Base-by-base conservation (phyloP, 495 filamentous ascomycete genomes). In the Lentithecium fluviatile region DNA sequence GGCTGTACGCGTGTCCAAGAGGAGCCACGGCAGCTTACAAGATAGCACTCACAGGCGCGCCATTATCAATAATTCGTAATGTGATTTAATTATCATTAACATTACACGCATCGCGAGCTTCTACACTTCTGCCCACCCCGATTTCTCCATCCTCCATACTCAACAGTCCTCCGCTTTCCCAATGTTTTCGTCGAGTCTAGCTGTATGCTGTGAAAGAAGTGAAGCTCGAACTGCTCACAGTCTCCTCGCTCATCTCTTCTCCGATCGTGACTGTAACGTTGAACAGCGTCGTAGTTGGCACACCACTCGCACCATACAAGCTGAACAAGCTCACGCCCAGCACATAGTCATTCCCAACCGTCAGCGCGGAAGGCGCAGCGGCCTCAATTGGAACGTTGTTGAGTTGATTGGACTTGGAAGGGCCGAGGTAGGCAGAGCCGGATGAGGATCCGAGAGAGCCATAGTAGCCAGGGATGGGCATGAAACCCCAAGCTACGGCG, bases 401-500 rank as follows among this genome's bases (percentile, higher is more conserved):
- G 56, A 32, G 29, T 10, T 32, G 29, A 10, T 68, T 65, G 17
- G 60, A 65, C 19, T 68, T 23, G 20, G 6, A 21, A 42, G 60
- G 60, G 1, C 64, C 59, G 10, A 61, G 56, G 52, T 59, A 64
- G 24, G 40, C 21, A 15, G 64, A 63, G 29, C 40, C 8, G 29
- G 47, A 15, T 21, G 42, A 47, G 4, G 40, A 45, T 15, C 64
- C 60, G 11, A 67, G 59, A 4, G 48, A 34, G 37, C 38, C 15
- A 6, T 26, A 24, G 29, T 29, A 21, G 45, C 26, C 20, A 3
- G 25, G 20, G 5, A 6, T 20, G 0, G 62, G 11, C 3, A 58
- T 37, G 40, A 57, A 56, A 29, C 62, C 62, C 34, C 65, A 66
- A 4, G 66, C 58, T 7, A 64, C 58, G 38, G 62, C 46, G 7